Evolutionary conservation across 805 yeast species (phyloP), one percentile per base, ranked within the genome.

Genomic region (Middelhovenomyces tepae): DNA sequence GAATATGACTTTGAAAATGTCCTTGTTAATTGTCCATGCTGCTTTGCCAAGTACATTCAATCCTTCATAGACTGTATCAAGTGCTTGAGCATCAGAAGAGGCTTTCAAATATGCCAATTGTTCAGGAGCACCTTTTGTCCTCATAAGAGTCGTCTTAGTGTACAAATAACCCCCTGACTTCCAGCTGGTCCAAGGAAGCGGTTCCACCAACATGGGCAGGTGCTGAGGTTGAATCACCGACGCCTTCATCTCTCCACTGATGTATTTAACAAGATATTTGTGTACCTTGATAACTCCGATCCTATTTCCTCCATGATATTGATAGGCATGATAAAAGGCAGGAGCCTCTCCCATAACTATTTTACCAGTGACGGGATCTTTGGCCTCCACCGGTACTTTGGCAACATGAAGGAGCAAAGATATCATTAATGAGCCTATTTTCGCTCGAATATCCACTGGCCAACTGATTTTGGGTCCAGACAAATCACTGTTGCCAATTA

Each of bases 151-250:
- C 11, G 74, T 67, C 40, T 71, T 74, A 9, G 80, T 65, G 49
- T 75, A 77, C 38, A 71, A 64, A 49, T 84, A 87, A 0, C 96
- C 98, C 45, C 98, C 98, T 36, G 71, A 71, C 48, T 78, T 75
- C 71, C 78, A 77, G 7, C 74, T 60, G 1, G 75, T 69, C 98
- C 98, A 91, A 4, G 85, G 84, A 35, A 75, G 64, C n/a, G 98
- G 98, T 41, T 75, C 73, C 6, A 82, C 79, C 31, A 91, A 64
- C 98, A 91, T 91, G 6, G 98, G 98, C 33, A 91, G 64, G 40
- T 72, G 67, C 54, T 89, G 96, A 0, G 97, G 95, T 47, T 76
- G 83, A 14, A 69, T 56, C 4, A 81, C 73, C 1, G 81, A 67
- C 32, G 78, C 78, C 16, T 68, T 65, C 5, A 75, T 59, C 31